Percentiles rank a stretch among this genome's conserved stretches.
These are phyloP conservation scores for Didymella exigua DNA, from an alignment of 2,329 filamentous ascomycete species.

Conservation along the genomic window DNA sequence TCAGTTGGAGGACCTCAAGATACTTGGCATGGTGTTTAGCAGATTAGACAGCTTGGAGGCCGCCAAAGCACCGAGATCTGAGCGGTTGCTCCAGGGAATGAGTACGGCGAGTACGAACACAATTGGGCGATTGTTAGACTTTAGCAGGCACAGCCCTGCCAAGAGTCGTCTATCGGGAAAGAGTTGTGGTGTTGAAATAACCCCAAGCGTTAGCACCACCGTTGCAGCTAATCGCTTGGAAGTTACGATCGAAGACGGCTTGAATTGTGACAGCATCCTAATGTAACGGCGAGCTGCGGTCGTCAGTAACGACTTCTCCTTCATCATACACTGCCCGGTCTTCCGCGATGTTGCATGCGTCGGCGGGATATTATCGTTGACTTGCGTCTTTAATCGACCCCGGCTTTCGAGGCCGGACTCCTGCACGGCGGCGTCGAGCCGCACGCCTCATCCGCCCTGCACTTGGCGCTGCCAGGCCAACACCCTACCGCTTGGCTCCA, in stretches of 20 bases:
- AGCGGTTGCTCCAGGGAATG: neutral
- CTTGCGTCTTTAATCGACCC: neutral
- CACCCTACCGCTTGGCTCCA: conserved; percentile 5
- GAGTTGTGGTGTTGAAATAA: neutral
- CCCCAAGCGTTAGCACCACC: conserved; percentile 1
- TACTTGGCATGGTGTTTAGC: conserved; percentile 17
- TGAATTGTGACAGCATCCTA: neutral
- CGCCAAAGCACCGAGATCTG: conserved; percentile 10
- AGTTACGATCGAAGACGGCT: neutral
- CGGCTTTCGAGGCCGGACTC: neutral
- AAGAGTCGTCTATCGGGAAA: neutral
- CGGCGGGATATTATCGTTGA: conserved; percentile 10
- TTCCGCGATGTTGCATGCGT: conserved; percentile 7
- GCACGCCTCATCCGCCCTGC: conserved; percentile 10
- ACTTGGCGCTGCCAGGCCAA: conserved; percentile 8
- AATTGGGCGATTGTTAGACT: neutral
- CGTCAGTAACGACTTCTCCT: neutral
- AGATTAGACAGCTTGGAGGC: conserved; percentile 7
- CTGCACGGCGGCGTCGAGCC: conserved; percentile 12
- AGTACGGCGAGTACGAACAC: neutral
- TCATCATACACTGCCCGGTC: neutral
- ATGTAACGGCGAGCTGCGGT: conserved; percentile 3
- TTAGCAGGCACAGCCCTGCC: conserved; percentile 3
- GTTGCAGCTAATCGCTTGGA: neutral
- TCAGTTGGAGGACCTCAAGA: neutral